Base-by-base conservation (phyloP, 2,329 filamentous ascomycete species). In the Elsinoe perseae region DNA sequence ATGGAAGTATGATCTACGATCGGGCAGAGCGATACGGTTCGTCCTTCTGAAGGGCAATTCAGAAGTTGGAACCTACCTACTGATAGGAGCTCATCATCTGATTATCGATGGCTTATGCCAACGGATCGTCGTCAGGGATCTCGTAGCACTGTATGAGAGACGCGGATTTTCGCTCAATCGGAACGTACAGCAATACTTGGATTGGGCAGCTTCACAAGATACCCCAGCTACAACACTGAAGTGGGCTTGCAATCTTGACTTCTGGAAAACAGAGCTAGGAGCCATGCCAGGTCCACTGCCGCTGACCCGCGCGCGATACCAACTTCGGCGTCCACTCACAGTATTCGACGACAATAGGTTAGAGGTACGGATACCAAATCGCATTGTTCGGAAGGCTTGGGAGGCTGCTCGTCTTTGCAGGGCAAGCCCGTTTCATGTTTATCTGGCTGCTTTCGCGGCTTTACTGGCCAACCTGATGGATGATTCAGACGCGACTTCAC, bases 341-440 rank as follows among this genome's bases (percentile, higher is more conserved):
- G 32, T 36, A 3, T 36, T 36, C 32, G 8, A 36, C 32, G 32
- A 36, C 32, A 36, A 36, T 36, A 36, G 32, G 16, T 36, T 36
- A 9, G 32, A 36, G 32, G 32, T 36, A 36, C 32, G 16, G 32
- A 36, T 36, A 36, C 32, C 32, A 36, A 36, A 36, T n/a, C 32
- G 32, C 16, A 36, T 36, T n/a, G 32, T 36, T 36, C 32, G 32
- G 32, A 36, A 36, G 32, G 32, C 46, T 8, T 32, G 14, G n/a
- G 16, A 28, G n/a, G 16, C 16, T 48, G 58, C 34, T 56, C 59
- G 21, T n/a, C 21, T 16, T 42, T 30, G 8, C 61, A 60, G 32
- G 40, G 53, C n/a, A 67, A 64, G 0, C 16, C 32, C 64, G 1
- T 68, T 71, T 52, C 68, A 73, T 52, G 67, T 73, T 58, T 66